Evolutionary conservation across 108 stramenopile species (phyloP).

Genomic region (Skeletonema menzelii): DNA sequence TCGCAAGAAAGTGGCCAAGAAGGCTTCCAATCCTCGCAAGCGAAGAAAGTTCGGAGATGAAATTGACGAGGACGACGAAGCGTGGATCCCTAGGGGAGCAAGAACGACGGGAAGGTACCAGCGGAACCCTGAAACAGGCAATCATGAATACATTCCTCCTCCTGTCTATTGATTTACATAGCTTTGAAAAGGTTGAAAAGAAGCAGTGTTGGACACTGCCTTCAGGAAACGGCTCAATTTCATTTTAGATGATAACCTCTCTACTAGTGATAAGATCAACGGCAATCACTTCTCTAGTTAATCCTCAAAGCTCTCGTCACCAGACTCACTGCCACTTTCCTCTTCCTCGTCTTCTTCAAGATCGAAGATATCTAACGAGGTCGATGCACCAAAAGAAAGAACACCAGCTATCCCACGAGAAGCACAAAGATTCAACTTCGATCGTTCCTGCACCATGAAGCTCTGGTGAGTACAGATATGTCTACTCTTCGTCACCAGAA

Average conservation of each 20-base stretch:
- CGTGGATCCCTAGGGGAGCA: too few relatives aligned
- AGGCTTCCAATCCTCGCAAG: neutral
- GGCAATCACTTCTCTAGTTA: neutral
- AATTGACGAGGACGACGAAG: too few relatives aligned
- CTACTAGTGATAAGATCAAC: too few relatives aligned
- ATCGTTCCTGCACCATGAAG: neutral
- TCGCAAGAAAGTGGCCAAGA: neutral
- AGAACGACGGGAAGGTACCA: too few relatives aligned
- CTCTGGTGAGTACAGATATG: conserved; percentile 15
- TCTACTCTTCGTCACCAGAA: conserved; percentile 16
- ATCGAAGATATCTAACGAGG: conserved; percentile 59
- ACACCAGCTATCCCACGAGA: conserved; percentile 71
- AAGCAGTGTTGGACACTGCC: neutral
- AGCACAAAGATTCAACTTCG: conserved; percentile 52
- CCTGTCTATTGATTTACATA: neutral
- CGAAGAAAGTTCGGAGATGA: neutral
- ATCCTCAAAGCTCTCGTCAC: conserved; percentile 19
- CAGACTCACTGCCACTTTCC: conserved; percentile 34
- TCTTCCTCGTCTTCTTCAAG: conserved; percentile 72
- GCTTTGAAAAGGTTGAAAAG: neutral
- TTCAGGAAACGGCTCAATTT: too few relatives aligned
- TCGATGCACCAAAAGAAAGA: conserved; percentile 24
- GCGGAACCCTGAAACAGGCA: too few relatives aligned
- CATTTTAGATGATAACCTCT: too few relatives aligned
- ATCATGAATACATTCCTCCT: conserved; percentile 1